These are phyloP conservation scores for Trapa incisa DNA, from an alignment of 345 rosid genomes.

Conservation along the genomic window DNA sequence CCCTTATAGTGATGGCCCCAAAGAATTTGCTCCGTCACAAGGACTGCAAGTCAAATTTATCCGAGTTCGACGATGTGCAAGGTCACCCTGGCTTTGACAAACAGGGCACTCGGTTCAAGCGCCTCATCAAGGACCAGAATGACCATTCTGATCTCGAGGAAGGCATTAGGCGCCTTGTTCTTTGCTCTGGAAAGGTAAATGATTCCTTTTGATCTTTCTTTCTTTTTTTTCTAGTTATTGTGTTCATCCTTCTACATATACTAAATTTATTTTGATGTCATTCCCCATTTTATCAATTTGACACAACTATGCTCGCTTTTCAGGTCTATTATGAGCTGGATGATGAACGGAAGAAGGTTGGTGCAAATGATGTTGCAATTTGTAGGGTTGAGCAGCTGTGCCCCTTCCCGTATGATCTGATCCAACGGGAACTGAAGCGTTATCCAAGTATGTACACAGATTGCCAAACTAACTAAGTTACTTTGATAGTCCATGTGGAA, in stretches of 20 bases:
- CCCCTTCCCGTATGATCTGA: conserved; percentile 17
- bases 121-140: conserved; percentile 79
- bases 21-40: conserved; percentile 88
- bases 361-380: conserved; percentile 15
- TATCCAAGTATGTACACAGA: conserved; percentile 11
- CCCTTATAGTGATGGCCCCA: conserved; percentile 75
- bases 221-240: background rate
- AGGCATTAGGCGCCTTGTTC: conserved; percentile 74
- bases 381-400: conserved; percentile 17
- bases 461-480: too few relatives aligned
- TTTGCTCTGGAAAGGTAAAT: conserved; percentile 70
- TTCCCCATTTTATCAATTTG: too few relatives aligned
- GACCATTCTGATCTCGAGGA: conserved; percentile 73
- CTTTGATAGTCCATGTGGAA: too few relatives aligned
- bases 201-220: background rate
- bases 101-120: conserved; percentile 90
- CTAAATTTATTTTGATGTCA: too few relatives aligned
- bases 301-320: background rate
- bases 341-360: conserved; percentile 13
- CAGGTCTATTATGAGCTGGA: conserved; percentile 18
- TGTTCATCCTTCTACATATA: too few relatives aligned
- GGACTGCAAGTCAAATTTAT: conserved; percentile 84
- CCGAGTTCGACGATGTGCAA: conserved; percentile 89
- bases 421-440: conserved; percentile 18
- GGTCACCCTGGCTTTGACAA: conserved; percentile 95